phyloP scores from a whole-genome alignment of 2,329 filamentous ascomycete genomes.

The Septoria linicola region DNA sequence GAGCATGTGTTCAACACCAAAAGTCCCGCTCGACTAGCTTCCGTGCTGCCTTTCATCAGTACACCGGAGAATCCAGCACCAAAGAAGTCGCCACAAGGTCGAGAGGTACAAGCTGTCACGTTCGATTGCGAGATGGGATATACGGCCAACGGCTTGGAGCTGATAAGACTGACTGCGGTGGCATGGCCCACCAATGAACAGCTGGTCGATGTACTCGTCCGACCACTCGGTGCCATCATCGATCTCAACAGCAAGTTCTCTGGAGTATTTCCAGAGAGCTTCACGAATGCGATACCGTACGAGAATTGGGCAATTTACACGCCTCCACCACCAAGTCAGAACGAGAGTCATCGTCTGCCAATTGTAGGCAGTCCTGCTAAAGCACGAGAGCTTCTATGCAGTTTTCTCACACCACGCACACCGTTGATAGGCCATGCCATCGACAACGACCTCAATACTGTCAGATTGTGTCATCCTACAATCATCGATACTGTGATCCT shows the following conservation, averaged over 20 bases:
- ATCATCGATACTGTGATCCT: conserved; percentile 84
- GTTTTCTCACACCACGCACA: conserved; percentile 70
- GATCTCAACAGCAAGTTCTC: conserved; percentile 93
- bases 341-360: conserved; percentile 49
- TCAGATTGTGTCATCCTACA: conserved; percentile 78
- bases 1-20: conserved; percentile 87
- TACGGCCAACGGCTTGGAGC: conserved; percentile 81
- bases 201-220: conserved; percentile 80
- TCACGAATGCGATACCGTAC: conserved; percentile 65
- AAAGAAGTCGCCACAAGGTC: conserved; percentile 39
- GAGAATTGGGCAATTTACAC: conserved; percentile 29
- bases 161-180: conserved; percentile 84
- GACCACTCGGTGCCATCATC: conserved; percentile 77
- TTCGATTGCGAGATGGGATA: conserved; percentile 99
- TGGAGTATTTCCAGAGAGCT: conserved; percentile 76
- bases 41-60: conserved; percentile 73
- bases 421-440: conserved; percentile 89
- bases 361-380: conserved; percentile 73
- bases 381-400: conserved; percentile 76
- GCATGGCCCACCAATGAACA: conserved; percentile 76
- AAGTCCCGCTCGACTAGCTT: conserved; percentile 71
- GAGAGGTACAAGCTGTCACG: conserved; percentile 61
- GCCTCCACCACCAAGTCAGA: conserved; percentile 19
- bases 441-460: conserved; percentile 89
- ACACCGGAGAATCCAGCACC: conserved; percentile 67